These are phyloP conservation scores for Obba rivulosa DNA, from an alignment of 768 basidiomycete species.

Conservation along the genomic window DNA sequence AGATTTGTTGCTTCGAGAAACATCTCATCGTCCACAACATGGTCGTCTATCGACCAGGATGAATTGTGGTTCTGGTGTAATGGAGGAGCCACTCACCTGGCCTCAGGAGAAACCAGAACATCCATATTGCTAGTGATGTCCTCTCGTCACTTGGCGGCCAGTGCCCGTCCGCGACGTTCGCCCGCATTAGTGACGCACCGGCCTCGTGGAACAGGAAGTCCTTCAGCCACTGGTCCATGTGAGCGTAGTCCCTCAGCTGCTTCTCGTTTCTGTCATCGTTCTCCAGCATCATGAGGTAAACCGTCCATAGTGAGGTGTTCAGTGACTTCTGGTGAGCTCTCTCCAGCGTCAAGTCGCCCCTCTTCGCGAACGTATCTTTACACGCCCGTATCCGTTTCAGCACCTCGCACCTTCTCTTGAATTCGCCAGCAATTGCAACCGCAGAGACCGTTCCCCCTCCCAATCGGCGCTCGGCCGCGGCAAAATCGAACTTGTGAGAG, in stretches of 20 bases:
- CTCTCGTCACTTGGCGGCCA: slow-evolving; percentile 65
- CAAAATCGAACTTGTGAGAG: slow-evolving; percentile 57
- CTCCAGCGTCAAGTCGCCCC: slow-evolving; percentile 7
- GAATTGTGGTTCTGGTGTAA: neutral
- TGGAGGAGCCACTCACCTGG: slow-evolving; percentile 40
- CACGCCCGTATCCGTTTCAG: slow-evolving; percentile 52
- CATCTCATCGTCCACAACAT: slow-evolving; percentile 31
- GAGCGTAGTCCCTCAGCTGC: slow-evolving; percentile 67
- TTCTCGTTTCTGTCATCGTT: slow-evolving; percentile 68
- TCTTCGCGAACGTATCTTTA: slow-evolving; percentile 17
- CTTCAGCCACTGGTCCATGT: slow-evolving; percentile 57
- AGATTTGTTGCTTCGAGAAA: slow-evolving; percentile 44
- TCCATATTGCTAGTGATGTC: slow-evolving; percentile 67
- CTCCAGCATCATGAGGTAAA: slow-evolving; percentile 78
- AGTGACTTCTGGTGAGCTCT: slow-evolving; percentile 16
- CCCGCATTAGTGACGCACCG: slow-evolving; percentile 49
- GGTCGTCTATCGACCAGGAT: slow-evolving; percentile 37
- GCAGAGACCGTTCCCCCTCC: slow-evolving; percentile 36
- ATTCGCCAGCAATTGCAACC: slow-evolving; percentile 50
- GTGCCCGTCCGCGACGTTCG: slow-evolving; percentile 33
- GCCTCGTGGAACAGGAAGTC: slow-evolving; percentile 59
- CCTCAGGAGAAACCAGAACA: slow-evolving; percentile 68
- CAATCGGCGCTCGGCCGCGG: slow-evolving; percentile 44
- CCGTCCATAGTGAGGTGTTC: slow-evolving; percentile 54
- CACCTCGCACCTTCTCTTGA: slow-evolving; percentile 53